Evolutionary conservation across 257 asterid species (phyloP).

Genomic region (Agastache rugosa): DNA sequence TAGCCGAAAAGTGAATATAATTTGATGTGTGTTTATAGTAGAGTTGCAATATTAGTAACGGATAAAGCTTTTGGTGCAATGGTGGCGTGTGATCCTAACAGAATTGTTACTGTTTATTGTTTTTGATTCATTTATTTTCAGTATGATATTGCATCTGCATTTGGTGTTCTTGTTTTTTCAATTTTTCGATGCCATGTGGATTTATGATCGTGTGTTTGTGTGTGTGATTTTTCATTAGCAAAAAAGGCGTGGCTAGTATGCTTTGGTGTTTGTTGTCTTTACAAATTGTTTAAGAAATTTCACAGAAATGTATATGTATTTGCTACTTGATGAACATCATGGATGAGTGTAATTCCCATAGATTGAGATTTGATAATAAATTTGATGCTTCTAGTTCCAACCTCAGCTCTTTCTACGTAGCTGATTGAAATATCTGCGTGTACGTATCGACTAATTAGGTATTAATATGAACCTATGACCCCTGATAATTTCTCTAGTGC

Average conservation of each 20-base stretch:
- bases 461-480: neutral
- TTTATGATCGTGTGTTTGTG: neutral
- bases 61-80: neutral
- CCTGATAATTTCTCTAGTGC: neutral
- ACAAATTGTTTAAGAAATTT: neutral
- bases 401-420: neutral
- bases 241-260: too few species aligned
- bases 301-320: neutral
- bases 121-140: neutral
- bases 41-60: neutral
- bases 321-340: neutral
- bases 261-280: neutral
- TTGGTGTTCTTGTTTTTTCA: neutral
- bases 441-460: neutral
- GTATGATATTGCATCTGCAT: neutral
- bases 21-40: neutral
- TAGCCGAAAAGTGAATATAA: neutral
- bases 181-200: neutral
- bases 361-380: neutral
- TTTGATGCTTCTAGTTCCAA: neutral
- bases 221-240: neutral
- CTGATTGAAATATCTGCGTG: neutral
- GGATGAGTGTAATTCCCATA: constrained; percentile 16
- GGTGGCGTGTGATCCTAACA: neutral
- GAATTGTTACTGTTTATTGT: constrained; percentile 3